Evolutionary conservation across 2,329 filamentous ascomycete species (phyloP), one percentile per base, ranked within the genome.

Genomic region (Trichoderma atrobrunneum): DNA sequence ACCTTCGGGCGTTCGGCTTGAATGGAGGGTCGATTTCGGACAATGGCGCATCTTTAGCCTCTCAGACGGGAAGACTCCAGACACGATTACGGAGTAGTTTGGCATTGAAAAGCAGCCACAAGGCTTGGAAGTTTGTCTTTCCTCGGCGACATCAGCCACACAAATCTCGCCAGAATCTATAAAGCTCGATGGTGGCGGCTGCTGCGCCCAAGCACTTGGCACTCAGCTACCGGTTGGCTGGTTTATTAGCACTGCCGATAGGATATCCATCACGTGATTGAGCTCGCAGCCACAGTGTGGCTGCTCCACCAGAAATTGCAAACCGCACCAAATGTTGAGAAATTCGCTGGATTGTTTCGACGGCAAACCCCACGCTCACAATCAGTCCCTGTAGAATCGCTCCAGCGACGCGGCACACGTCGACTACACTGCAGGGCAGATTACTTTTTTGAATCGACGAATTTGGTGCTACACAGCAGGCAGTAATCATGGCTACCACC

Each of bases 261-360:
- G 72, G 36, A 36, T 43, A 12, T 0, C 1, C 0, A 32, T 75
- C 79, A 81, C 79, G 79, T 81, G 79, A 18, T 6, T 21, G 16
- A 28, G 68, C 70, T 74, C 73, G 68, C 71, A 73, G 57, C 74
- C 30, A 28, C 63, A 36, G 18, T 75, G 79, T 80, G 79, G 78
- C 79, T 78, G 72, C 80, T 81, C 80, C 82, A 81, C 77, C 75
- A 67, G 74, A 77, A 76, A 77, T 75, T 74, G 72, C 36, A 70
- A 77, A 77, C 78, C 81, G 78, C 81, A 82, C 80, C 80, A 83
- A 83, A 82, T 82, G 79, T 78, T 78, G 77, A 79, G 76, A 82
- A 83, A 81, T 82, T 82, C 80, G 77, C 75, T 68, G 72, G 51
- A 78, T 78, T 54, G 56, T 51, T 69, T 69, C 75, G 74, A 76